Percentiles rank a stretch among this genome's conserved stretches.
phyloP scores from a whole-genome alignment of 2,329 filamentous ascomycete genomes.

The Emergomyces pasteurianus region DNA sequence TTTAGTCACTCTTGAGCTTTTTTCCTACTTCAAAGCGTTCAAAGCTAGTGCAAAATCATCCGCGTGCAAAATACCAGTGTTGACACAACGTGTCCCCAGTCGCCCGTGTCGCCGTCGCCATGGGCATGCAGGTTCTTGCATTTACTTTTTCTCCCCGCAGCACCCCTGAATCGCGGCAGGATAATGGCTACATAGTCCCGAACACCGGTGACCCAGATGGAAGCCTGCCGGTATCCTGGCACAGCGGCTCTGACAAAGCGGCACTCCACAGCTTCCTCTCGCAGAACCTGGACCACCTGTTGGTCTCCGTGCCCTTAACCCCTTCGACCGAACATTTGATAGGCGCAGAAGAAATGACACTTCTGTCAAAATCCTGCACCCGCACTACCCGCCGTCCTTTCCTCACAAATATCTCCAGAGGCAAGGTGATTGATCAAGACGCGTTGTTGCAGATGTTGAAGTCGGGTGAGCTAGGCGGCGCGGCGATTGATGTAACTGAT shows the following conservation, averaged over 20 bases:
- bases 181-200: slow-evolving; percentile 55
- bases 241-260: slow-evolving; percentile 41
- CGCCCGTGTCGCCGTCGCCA: slow-evolving; percentile 46
- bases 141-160: slow-evolving; percentile 37
- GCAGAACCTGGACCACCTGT: slow-evolving; percentile 45
- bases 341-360: slow-evolving; percentile 41
- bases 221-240: slow-evolving; percentile 44
- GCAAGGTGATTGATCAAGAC: slow-evolving; percentile 48
- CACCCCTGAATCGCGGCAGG: slow-evolving; percentile 52
- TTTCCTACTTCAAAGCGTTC: background rate
- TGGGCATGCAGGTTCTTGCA: slow-evolving; percentile 54
- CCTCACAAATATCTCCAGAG: slow-evolving; percentile 60
- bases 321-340: slow-evolving; percentile 43
- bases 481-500: slow-evolving; percentile 67
- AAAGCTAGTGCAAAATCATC: background rate
- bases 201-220: slow-evolving; percentile 53
- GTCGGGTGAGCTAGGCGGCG: slow-evolving; percentile 45
- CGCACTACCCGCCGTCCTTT: slow-evolving; percentile 40
- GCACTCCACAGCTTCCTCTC: slow-evolving; percentile 42
- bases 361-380: slow-evolving; percentile 33
- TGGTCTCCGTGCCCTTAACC: slow-evolving; percentile 47
- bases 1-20: background rate
- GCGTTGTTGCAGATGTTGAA: slow-evolving; percentile 53
- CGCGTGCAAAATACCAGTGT: background rate
- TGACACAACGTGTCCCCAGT: slow-evolving; percentile 23